A percentile compares a stretch with the other conserved stretches of the same genome.
These are phyloP conservation scores for Sphaerulina vaccinii DNA, from an alignment of 2,329 filamentous ascomycete genomes.

Conservation along the genomic window DNA sequence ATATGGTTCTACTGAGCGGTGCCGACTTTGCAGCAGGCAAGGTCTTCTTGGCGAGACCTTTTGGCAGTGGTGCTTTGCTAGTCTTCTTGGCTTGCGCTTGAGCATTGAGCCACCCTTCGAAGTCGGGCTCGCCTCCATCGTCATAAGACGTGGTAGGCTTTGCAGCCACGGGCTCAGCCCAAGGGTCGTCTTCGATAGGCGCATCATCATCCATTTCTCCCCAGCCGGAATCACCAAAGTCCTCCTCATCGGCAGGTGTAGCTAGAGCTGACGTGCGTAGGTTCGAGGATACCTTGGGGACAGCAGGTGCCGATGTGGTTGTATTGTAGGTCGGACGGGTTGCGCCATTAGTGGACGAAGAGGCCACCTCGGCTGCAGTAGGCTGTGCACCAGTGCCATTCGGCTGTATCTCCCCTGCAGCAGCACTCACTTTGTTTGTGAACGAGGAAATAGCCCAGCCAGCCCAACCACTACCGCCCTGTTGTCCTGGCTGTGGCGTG, in stretches of 20 bases:
- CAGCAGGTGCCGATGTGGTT: slow-evolving; percentile 30
- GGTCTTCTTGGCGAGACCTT: slow-evolving; percentile 69
- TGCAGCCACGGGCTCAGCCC: slow-evolving; percentile 22
- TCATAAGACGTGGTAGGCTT: slow-evolving; percentile 59
- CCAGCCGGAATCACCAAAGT: slow-evolving; percentile 69
- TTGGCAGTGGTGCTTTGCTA: slow-evolving; percentile 69
- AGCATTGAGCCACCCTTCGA: slow-evolving; percentile 90
- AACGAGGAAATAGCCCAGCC: slow-evolving; percentile 99
- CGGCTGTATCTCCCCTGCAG: slow-evolving; percentile 80
- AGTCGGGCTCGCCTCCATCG: slow-evolving; percentile 87
- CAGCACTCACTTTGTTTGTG: slow-evolving; percentile 85
- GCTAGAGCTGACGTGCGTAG: slow-evolving; percentile 27
- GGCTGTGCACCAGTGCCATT: slow-evolving; percentile 43
- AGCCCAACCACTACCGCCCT: slow-evolving; percentile 66
- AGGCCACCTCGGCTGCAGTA: slow-evolving; percentile 40
- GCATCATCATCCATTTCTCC: slow-evolving; percentile 53
- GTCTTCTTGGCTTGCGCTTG: slow-evolving; percentile 72
- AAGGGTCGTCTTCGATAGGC: slow-evolving; percentile 16
- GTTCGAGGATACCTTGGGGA: slow-evolving; percentile 32
- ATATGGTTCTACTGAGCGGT: slow-evolving; percentile 22
- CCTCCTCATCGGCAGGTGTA: slow-evolving; percentile 50
- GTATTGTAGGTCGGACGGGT: slow-evolving; percentile 30
- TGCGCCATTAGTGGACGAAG: slow-evolving; percentile 45
- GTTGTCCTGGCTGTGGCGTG: slow-evolving; percentile 63
- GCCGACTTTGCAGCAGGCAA: slow-evolving; percentile 35